phyloP scores from a whole-genome alignment of 2,329 filamentous ascomycete genomes.

The Metarhizium guizhouense region DNA sequence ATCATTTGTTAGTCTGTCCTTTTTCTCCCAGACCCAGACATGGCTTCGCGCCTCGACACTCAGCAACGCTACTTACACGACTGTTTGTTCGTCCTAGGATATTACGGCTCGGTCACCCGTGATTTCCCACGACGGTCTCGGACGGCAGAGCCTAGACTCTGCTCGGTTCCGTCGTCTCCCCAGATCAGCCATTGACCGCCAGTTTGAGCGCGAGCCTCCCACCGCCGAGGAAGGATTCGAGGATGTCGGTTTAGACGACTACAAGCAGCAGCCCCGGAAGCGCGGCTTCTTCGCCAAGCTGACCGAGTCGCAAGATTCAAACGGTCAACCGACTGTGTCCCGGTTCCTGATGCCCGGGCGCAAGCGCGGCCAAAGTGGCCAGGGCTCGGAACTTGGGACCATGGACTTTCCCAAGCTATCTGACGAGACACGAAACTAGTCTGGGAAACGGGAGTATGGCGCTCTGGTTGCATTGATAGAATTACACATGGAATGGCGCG shows the following conservation, averaged over 20 bases:
- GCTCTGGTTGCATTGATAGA: neutral
- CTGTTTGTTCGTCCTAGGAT: constrained; percentile 54
- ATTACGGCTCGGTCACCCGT: constrained; percentile 83
- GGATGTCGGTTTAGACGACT: constrained; percentile 80
- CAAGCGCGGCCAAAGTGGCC: constrained; percentile 57
- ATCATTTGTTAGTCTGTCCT: constrained; percentile 65
- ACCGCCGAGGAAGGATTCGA: constrained; percentile 77
- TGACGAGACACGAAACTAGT: constrained; percentile 10
- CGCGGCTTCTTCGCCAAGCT: constrained; percentile 71
- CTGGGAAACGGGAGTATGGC: neutral
- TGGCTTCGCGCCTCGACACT: neutral
- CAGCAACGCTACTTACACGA: constrained; percentile 9
- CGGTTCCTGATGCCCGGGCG: constrained; percentile 61
- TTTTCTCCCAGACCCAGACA: neutral
- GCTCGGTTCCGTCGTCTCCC: constrained; percentile 54
- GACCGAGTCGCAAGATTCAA: constrained; percentile 44
- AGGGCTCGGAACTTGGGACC: constrained; percentile 60
- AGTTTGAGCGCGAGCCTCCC: constrained; percentile 50
- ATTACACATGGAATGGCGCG: neutral
- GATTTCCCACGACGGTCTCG: constrained; percentile 45
- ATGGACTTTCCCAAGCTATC: constrained; percentile 38
- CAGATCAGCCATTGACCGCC: constrained; percentile 49
- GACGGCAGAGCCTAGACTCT: constrained; percentile 75
- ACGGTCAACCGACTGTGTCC: constrained; percentile 33
- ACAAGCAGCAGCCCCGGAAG: constrained; percentile 42